Percentiles rank a stretch among this genome's conserved stretches.
phyloP scores from a whole-genome alignment of 1,139 yeast species.

The Suhomyces bokatorum region DNA sequence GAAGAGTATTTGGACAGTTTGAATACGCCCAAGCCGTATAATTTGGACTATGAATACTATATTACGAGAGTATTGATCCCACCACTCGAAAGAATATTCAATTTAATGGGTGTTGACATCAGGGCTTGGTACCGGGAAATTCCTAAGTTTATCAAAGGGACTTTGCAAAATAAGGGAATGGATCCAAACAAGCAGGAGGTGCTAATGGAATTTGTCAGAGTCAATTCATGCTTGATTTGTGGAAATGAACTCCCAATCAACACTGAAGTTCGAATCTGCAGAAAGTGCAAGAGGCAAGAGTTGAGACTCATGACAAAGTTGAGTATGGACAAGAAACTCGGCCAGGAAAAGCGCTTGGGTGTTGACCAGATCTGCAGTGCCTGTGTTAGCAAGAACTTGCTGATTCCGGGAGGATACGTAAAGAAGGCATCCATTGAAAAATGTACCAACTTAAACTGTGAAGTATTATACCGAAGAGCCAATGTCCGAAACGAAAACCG shows the following conservation, averaged over 20 bases:
- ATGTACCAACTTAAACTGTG: conserved; percentile 37
- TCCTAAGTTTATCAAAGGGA: conserved; percentile 40
- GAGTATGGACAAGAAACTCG: conserved; percentile 17
- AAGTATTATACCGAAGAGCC: conserved; percentile 22
- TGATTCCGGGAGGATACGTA: conserved; percentile 16
- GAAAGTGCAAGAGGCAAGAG: conserved; percentile 23
- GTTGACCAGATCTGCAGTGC: conserved; percentile 24
- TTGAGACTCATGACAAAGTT: conserved; percentile 22
- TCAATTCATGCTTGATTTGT: conserved; percentile 30
- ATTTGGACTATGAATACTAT: conserved; percentile 80
- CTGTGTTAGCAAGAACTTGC: conserved; percentile 27
- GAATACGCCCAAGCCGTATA: conserved; percentile 33
- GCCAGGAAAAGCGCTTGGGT: conserved; percentile 16
- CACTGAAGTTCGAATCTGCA: conserved; percentile 19
- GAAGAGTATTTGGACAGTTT: conserved; percentile 57
- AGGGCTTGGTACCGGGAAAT: conserved; percentile 75
- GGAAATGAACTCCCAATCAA: conserved; percentile 16
- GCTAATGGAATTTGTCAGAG: conserved; percentile 15
- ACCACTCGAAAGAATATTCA: conserved; percentile 82
- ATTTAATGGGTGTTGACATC: conserved; percentile 79
- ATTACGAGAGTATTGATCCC: conserved; percentile 82
- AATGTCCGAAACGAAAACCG: conserved; percentile 4
- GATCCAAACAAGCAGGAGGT: conserved; percentile 3
- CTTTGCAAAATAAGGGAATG: conserved; percentile 7
- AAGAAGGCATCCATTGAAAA: conserved; percentile 15